Conservation (phyloP, 108 stramenopile genomes). For the Conticribra weissflogii region DNA sequence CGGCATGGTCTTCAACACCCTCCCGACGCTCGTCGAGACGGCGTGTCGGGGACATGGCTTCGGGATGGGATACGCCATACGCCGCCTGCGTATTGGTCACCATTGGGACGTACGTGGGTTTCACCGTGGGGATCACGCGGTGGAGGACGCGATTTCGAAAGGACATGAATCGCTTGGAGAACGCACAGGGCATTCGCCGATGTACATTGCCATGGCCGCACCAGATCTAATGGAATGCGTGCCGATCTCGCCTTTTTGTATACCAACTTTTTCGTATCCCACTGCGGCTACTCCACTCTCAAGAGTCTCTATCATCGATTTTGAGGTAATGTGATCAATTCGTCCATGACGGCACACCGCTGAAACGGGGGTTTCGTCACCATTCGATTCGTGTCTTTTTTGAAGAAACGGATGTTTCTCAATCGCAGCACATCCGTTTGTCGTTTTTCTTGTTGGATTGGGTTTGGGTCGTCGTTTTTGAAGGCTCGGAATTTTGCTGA, state of each 20-base stretch:
- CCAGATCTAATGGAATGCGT: not conserved
- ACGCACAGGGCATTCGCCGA: slow-evolving; percentile 19
- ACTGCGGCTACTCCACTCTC: not conserved
- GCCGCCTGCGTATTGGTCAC: slow-evolving; percentile 87
- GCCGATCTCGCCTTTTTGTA: not conserved
- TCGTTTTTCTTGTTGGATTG: slow-evolving; percentile 15
- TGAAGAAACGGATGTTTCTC: not conserved
- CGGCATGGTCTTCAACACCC: slow-evolving; percentile 96
- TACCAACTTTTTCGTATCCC: not conserved
- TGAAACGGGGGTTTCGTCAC: too few species aligned
- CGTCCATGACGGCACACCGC: not conserved
- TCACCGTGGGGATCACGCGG: slow-evolving; percentile 91
- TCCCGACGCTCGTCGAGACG: slow-evolving; percentile 93
- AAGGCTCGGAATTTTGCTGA: slow-evolving; percentile 14
- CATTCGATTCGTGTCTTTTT: not conserved
- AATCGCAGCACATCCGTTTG: not conserved
- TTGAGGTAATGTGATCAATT: not conserved
- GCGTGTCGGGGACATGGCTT: slow-evolving; percentile 80
- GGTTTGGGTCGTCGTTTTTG: slow-evolving; percentile 13
- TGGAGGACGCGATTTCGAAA: slow-evolving; percentile 96
- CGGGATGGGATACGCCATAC: slow-evolving; percentile 84
- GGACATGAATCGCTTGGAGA: slow-evolving; percentile 96
- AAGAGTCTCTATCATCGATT: not conserved
- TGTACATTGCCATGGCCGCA: not conserved
- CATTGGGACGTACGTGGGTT: slow-evolving; percentile 89